Evolutionary conservation across 2,329 filamentous ascomycete species (phyloP).

Genomic region (Colletotrichum plurivorum): DNA sequence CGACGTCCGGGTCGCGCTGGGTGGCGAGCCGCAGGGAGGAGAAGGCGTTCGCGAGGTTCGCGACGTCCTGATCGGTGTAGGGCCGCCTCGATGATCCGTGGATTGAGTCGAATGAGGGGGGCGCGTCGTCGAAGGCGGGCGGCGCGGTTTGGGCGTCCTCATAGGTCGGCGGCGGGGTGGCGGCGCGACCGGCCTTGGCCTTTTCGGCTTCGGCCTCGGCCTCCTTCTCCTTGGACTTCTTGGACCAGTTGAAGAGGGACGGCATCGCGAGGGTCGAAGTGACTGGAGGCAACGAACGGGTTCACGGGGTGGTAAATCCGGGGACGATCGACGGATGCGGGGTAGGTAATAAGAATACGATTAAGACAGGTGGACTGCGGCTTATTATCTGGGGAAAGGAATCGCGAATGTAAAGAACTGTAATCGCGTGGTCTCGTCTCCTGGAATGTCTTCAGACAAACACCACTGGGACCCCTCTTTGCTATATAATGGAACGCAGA

Average conservation of each 20-base stretch:
- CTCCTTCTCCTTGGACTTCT: slow-evolving; percentile 32
- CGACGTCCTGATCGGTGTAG: slow-evolving; percentile 5
- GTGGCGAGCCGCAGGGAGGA: slow-evolving; percentile 53
- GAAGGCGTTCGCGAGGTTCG: slow-evolving; percentile 55
- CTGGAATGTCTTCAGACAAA: not conserved
- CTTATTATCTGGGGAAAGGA: not conserved
- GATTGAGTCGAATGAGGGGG: slow-evolving; percentile 35
- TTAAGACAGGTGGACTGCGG: too few relatives aligned
- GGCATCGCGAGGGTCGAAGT: slow-evolving; percentile 9
- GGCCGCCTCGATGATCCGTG: slow-evolving; percentile 1
- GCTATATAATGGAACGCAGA: not conserved
- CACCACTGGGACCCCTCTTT: not conserved
- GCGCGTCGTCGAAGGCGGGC: slow-evolving; percentile 32
- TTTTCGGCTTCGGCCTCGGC: slow-evolving; percentile 25
- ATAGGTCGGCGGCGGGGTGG: slow-evolving; percentile 36
- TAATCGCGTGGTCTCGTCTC: not conserved
- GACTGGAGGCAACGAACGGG: too few relatives aligned
- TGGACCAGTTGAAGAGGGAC: slow-evolving; percentile 30
- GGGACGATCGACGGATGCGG: not conserved
- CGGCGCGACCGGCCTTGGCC: slow-evolving; percentile 23
- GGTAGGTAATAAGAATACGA: not conserved
- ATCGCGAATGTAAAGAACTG: not conserved
- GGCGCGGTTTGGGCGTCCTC: slow-evolving; percentile 18
- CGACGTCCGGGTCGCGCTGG: slow-evolving; percentile 55
- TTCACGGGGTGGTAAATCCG: too few relatives aligned